Percentiles rank a stretch among this genome's conserved stretches.
Conservation (phyloP, 805 yeast species). For the Clavispora vitiphila region DNA sequence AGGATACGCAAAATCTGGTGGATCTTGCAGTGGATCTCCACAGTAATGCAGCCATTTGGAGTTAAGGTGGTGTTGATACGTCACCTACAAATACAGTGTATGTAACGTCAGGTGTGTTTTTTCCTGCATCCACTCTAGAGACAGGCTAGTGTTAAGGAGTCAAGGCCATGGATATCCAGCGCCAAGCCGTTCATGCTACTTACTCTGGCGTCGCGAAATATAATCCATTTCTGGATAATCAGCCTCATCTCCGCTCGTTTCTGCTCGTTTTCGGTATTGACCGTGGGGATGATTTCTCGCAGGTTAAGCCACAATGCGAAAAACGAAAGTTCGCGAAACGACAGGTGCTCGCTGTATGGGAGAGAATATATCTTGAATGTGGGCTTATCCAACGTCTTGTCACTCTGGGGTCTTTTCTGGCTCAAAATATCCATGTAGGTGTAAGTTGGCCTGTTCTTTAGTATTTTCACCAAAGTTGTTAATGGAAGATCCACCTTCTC, state of each 20-base stretch:
- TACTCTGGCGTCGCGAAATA: not conserved
- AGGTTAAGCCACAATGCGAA: constrained; percentile 54
- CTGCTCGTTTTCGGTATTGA: constrained; percentile 37
- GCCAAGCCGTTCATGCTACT: constrained; percentile 11
- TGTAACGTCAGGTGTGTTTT: no score
- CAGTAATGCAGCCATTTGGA: constrained; percentile 12
- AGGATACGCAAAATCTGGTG: constrained; percentile 37
- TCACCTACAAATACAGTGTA: not conserved
- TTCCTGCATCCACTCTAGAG: constrained; percentile 7
- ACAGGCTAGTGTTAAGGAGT: constrained; percentile 13
- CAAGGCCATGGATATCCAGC: constrained; percentile 2
- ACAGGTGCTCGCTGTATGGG: constrained; percentile 94
- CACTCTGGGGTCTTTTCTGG: constrained; percentile 18
- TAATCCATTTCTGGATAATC: constrained; percentile 30
- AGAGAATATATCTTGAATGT: constrained; percentile 49
- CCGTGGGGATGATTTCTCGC: constrained; percentile 71
- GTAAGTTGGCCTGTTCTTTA: constrained; percentile 18
- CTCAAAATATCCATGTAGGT: constrained; percentile 25
- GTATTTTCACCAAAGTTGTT: constrained; percentile 8
- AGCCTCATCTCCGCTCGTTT: constrained; percentile 25
- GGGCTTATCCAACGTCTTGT: constrained; percentile 20
- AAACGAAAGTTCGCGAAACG: constrained; percentile 70
- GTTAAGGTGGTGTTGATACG: not conserved
- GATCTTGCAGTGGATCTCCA: constrained; percentile 36
- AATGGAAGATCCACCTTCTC: constrained; percentile 1